phyloP scores from a whole-genome alignment of 345 rosid species.

The Populus simonii region DNA sequence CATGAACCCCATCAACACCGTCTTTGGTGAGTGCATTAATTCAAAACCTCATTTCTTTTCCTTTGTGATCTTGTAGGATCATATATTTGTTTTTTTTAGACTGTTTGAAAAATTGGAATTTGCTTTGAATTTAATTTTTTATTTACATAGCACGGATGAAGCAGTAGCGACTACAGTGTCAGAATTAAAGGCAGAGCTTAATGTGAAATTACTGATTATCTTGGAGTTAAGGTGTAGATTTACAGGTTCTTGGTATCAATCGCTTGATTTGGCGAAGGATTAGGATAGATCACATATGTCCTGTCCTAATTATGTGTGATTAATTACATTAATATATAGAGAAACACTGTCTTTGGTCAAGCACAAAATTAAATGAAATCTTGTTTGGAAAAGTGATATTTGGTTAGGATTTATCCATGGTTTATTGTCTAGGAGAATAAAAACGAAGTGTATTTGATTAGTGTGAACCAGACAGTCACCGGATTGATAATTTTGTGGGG shows the following conservation, averaged over 20 bases:
- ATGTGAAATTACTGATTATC: neutral
- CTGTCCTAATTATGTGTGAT: neutral
- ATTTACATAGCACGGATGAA: neutral
- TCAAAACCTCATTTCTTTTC: neutral
- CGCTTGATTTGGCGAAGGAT: neutral
- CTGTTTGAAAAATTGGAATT: neutral
- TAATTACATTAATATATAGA: neutral
- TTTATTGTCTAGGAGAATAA: neutral
- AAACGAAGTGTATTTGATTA: neutral
- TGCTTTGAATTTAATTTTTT: neutral
- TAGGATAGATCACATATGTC: neutral
- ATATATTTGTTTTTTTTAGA: neutral
- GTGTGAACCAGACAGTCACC: neutral
- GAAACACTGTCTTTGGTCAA: neutral
- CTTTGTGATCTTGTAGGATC: neutral
- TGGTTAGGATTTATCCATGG: neutral
- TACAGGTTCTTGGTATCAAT: neutral
- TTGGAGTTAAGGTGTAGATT: neutral
- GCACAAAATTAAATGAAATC: neutral
- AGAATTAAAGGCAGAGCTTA: neutral
- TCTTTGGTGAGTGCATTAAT: conserved; percentile 9
- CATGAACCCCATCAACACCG: conserved; percentile 35
- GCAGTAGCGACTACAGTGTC: neutral
- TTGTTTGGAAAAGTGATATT: neutral
- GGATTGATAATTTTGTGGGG: neutral